Evolutionary conservation across 257 asterid species (phyloP).

Genomic region (Eustoma russellianum): DNA sequence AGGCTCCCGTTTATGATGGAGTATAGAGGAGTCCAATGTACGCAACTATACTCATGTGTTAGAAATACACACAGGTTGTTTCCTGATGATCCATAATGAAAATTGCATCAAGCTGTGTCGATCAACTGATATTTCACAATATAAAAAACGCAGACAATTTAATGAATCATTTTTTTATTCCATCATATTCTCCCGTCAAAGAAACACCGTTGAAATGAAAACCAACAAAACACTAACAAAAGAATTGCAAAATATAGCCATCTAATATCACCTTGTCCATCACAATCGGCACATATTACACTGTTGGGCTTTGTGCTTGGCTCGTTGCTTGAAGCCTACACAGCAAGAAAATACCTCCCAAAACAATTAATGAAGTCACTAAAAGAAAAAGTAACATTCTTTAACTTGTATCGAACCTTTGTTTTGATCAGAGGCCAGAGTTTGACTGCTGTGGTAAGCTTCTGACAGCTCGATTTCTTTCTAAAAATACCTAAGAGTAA

Average conservation of each 20-base stretch:
- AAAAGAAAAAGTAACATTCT: not conserved
- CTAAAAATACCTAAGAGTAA: slow-evolving; percentile 4
- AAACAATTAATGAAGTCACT: not conserved
- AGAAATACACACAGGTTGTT: too few relatives aligned
- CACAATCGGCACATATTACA: slow-evolving; percentile 26
- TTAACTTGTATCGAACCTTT: slow-evolving; percentile 5
- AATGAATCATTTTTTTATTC: accelerated
- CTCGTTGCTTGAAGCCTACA: slow-evolving; percentile 20
- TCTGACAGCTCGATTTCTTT: slow-evolving; percentile 3
- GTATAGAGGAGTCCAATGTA: too few relatives aligned
- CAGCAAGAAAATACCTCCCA: not conserved
- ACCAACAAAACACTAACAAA: too few relatives aligned
- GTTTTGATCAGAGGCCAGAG: slow-evolving; percentile 2
- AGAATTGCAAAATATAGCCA: not conserved
- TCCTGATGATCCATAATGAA: too few relatives aligned
- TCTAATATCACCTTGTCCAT: slow-evolving; percentile 23
- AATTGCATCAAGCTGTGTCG: too few relatives aligned
- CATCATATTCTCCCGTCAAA: too few relatives aligned
- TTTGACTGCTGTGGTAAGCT: not conserved
- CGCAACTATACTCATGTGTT: too few relatives aligned
- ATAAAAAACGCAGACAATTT: too few relatives aligned
- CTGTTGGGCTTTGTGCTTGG: slow-evolving; percentile 18
- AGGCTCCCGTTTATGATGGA: accelerated
- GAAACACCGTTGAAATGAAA: too few relatives aligned
- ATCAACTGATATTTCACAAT: too few relatives aligned